Base-by-base conservation (phyloP, 2,329 filamentous ascomycete genomes). In the Aspergillus sp. region DNA sequence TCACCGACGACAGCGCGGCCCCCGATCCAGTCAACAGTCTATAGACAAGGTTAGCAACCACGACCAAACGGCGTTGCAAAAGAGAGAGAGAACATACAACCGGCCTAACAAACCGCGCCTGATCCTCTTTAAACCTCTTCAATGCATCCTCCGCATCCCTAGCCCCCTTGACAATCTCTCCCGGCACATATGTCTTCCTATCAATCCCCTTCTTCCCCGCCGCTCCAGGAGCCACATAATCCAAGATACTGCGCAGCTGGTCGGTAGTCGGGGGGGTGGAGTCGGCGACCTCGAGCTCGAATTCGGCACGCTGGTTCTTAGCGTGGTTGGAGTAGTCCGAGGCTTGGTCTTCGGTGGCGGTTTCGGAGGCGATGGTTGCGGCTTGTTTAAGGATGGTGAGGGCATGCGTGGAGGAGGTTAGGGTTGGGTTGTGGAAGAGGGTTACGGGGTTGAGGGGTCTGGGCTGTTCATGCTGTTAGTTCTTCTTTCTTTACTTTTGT, bases 381-480 rank as follows among this genome's bases (percentile, higher is more conserved):
- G 82, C 78, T 70, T 91, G 83, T 73, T 93, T 94, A 50, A 97
- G 80, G 45, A 94, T 72, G 38, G 80, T 83, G 51, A 84, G 80
- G 30, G 85, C 85, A 50, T 85, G 81, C 43, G 80, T 74, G 3
- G 90, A 96, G 53, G 84, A 77, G 26, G 85, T 79, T 45, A 80
- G 79, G 58, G 76, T 78, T 48, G 91, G 80, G 69, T 87, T 86
- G 79, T 96, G 90, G 77, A 97, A 98, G 75, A 98, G 83, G 51
- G 91, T 97, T 65, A 97, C 81, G 56, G 94, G 87, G 74, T 97
- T 90, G 68, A 87, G 79, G 56, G 85, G 79, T 76, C 88, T 90
- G 71, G 77, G 80, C 85, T 89, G 29, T 12, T 34, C 43, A 7
- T 26, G 27, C 7, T 29, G 2, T 38, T 7, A 12, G 39, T 46